These are phyloP conservation scores for Beauveria varroae DNA, from an alignment of 2,329 filamentous ascomycete genomes.

Conservation along the genomic window DNA sequence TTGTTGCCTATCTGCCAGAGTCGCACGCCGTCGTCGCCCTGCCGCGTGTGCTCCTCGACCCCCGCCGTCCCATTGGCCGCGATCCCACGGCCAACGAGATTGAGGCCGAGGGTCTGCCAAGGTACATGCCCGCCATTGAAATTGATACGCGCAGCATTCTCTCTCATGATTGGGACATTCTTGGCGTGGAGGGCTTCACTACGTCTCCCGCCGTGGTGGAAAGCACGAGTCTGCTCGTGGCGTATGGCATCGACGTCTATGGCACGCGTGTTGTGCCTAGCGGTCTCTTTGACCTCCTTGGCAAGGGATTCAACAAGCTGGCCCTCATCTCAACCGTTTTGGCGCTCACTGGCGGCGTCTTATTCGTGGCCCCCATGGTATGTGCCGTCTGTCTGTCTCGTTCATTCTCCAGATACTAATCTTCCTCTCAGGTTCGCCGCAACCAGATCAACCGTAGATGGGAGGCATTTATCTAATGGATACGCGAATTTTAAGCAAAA, in stretches of 20 bases:
- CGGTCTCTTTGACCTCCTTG: slow-evolving; percentile 83
- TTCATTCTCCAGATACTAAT: slow-evolving; percentile 24
- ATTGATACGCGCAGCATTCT: slow-evolving; percentile 76
- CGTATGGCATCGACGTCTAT: slow-evolving; percentile 83
- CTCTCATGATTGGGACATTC: slow-evolving; percentile 73
- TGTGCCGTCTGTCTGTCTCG: slow-evolving; percentile 28
- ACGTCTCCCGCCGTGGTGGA: slow-evolving; percentile 75
- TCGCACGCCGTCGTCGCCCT: slow-evolving; percentile 71
- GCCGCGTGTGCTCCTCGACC: slow-evolving; percentile 71
- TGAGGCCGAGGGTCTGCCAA: slow-evolving; percentile 70
- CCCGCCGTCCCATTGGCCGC: slow-evolving; percentile 75
- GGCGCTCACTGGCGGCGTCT: slow-evolving; percentile 68
- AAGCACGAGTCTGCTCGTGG: slow-evolving; percentile 85
- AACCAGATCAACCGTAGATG: slow-evolving; percentile 64
- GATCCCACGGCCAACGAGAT: slow-evolving; percentile 73
- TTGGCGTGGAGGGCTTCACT: slow-evolving; percentile 67
- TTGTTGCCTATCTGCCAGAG: slow-evolving; percentile 71
- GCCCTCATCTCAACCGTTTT: slow-evolving; percentile 78
- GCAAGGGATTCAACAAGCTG: slow-evolving; percentile 87
- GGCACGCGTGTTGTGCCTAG: slow-evolving; percentile 82
- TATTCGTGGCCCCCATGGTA: slow-evolving; percentile 79
- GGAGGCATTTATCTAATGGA: slow-evolving; percentile 27
- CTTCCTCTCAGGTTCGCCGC: slow-evolving; percentile 40
- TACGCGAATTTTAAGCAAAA: not conserved
- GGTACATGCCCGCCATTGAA: slow-evolving; percentile 69